phyloP scores from a whole-genome alignment of 768 basidiomycete species.

The Mycena pura region DNA sequence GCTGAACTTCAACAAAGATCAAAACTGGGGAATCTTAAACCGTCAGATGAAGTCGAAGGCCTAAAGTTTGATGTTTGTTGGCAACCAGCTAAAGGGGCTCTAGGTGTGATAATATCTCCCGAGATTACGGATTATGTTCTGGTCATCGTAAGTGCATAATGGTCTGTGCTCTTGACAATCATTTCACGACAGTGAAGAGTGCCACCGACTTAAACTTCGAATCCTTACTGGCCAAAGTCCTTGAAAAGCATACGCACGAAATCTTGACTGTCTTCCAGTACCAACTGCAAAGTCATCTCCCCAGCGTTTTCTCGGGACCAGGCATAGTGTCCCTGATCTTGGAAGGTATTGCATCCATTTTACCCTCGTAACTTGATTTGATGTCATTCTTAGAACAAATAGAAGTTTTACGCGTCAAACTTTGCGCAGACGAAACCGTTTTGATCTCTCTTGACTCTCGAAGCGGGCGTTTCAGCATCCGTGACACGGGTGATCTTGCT shows the following conservation, averaged over 20 bases:
- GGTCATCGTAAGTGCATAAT: conserved; percentile 58
- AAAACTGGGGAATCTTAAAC: conserved; percentile 58
- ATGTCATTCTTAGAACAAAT: conserved; percentile 48
- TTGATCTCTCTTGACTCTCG: conserved; percentile 80
- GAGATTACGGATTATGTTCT: conserved; percentile 53
- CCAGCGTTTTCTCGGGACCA: conserved; percentile 65
- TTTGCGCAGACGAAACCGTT: conserved; percentile 80
- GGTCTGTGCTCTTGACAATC: background rate
- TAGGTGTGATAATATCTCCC: conserved; percentile 62
- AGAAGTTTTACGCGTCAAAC: conserved; percentile 67
- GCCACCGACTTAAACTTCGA: conserved; percentile 79
- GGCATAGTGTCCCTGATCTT: conserved; percentile 62
- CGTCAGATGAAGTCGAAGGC: conserved; percentile 81
- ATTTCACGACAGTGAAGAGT: conserved; percentile 47
- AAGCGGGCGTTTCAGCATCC: conserved; percentile 78
- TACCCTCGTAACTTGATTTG: conserved; percentile 6
- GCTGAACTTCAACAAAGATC: conserved; percentile 68
- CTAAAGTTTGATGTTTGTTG: conserved; percentile 75
- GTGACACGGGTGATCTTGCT: conserved; percentile 83
- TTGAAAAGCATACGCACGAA: conserved; percentile 68
- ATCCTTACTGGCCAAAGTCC: conserved; percentile 64
- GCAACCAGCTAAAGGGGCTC: conserved; percentile 74
- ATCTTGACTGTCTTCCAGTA: conserved; percentile 64
- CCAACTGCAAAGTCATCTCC: conserved; percentile 59
- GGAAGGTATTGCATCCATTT: conserved; percentile 68